Evolutionary conservation across 1,139 yeast genomes (phyloP).

Genomic region (Taphrina deformans): DNA sequence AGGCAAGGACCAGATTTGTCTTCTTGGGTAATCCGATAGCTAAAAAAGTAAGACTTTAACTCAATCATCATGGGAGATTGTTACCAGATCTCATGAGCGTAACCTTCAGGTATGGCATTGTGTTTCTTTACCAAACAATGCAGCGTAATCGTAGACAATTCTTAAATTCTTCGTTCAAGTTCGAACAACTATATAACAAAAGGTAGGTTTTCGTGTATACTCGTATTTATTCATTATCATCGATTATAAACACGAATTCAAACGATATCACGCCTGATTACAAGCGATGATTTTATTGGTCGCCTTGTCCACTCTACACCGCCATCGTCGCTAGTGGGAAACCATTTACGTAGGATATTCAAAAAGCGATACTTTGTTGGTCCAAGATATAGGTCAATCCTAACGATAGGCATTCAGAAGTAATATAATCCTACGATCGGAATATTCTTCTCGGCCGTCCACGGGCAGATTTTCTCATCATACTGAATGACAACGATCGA

Average conservation of each 20-base stretch:
- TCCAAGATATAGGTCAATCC: background rate
- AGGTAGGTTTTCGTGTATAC: background rate
- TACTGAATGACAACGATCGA: background rate
- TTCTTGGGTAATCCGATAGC: slow-evolving; percentile 79
- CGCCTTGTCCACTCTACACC: background rate
- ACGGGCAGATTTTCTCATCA: no score
- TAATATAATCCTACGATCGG: no score
- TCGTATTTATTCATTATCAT: background rate
- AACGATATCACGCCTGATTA: background rate
- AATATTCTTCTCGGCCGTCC: no score
- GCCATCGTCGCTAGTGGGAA: background rate
- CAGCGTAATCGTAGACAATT: no score
- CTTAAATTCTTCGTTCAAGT: no score
- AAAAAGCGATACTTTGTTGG: background rate
- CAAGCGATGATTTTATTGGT: background rate
- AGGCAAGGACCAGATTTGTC: slow-evolving; percentile 59
- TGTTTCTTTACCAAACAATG: background rate
- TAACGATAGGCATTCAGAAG: background rate
- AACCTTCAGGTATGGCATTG: slow-evolving; percentile 24
- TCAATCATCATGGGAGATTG: no score
- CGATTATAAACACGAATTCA: background rate
- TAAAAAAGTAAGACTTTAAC: no score
- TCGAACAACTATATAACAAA: no score
- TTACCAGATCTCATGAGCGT: slow-evolving; percentile 30
- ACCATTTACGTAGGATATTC: background rate